phyloP scores from a whole-genome alignment of 495 filamentous ascomycete genomes.

The Hypoxylon fragiforme region DNA sequence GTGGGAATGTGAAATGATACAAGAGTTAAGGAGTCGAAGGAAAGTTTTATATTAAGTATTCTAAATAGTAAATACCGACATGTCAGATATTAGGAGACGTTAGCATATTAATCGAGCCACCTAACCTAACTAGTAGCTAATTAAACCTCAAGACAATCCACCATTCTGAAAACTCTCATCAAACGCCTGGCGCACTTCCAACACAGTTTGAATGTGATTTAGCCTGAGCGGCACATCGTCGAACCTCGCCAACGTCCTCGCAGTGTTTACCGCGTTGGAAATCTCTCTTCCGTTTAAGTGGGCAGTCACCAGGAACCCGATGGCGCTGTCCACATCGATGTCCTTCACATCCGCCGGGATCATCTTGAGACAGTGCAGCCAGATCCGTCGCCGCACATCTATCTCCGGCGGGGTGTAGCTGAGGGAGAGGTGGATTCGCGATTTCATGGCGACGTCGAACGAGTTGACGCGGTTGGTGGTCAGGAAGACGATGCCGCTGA shows the following conservation, averaged over 20 bases:
- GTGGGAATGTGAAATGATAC: too few species aligned
- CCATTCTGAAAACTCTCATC: constrained; percentile 20
- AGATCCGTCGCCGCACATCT: constrained; percentile 37
- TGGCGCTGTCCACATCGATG: constrained; percentile 28
- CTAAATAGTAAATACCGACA: too few species aligned
- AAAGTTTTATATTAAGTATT: too few species aligned
- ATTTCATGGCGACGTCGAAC: constrained; percentile 61
- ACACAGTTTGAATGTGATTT: constrained; percentile 50
- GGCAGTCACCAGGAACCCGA: constrained; percentile 44
- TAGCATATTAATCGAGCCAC: too few species aligned
- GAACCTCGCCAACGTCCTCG: constrained; percentile 43
- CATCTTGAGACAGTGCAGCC: constrained; percentile 32
- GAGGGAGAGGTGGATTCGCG: constrained; percentile 50
- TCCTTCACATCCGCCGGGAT: constrained; percentile 18
- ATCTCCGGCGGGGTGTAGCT: constrained; percentile 36
- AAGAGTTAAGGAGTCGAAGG: too few species aligned
- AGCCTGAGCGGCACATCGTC: constrained; percentile 43
- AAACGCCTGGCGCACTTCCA: constrained; percentile 44
- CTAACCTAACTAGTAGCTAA: too few species aligned
- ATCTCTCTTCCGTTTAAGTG: constrained; percentile 66
- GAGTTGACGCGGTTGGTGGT: constrained; percentile 56
- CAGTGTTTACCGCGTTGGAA: constrained; percentile 64
- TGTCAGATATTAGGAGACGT: too few species aligned
- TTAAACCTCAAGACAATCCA: background rate
- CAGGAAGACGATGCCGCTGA: constrained; percentile 50